Conservation (phyloP, 352 stramenopile species). For the Pythium sp. region DNA sequence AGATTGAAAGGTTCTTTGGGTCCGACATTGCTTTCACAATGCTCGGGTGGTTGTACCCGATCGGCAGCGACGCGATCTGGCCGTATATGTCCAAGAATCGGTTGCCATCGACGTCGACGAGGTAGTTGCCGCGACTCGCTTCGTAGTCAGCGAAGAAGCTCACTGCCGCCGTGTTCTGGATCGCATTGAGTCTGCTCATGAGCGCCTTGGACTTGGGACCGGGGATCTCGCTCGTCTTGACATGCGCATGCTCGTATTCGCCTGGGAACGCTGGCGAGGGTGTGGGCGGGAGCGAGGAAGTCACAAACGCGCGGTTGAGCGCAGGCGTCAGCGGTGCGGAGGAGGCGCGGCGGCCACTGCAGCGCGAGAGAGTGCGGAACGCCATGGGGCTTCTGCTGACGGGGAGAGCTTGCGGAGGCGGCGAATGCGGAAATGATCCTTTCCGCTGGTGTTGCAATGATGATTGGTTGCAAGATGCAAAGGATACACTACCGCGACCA, state of each 20-base stretch:
- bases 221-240: conserved; percentile 56
- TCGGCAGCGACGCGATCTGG: conserved; percentile 79
- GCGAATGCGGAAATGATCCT: conserved; percentile 7
- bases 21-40: conserved; percentile 62
- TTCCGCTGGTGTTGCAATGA: conserved; percentile 4
- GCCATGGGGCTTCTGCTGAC: not conserved
- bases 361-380: conserved; percentile 3
- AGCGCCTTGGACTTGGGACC: conserved; percentile 66
- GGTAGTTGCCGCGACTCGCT: conserved; percentile 76
- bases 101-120: conserved; percentile 85
- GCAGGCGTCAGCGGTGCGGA: not conserved
- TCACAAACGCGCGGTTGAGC: not conserved
- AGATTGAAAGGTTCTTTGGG: conserved; percentile 57
- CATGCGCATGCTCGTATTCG: conserved; percentile 46
- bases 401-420: not conserved
- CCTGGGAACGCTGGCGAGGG: conserved; percentile 57
- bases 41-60: conserved; percentile 86
- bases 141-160: conserved; percentile 83
- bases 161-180: conserved; percentile 68
- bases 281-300: conserved; percentile 33
- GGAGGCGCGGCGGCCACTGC: not conserved
- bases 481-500: conserved; percentile 3
- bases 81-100: conserved; percentile 82
- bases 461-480: not conserved
- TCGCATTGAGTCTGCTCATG: conserved; percentile 39